Conservation (phyloP, 2,329 filamentous ascomycete species). For the Clarireedia homoeocarpa region DNA sequence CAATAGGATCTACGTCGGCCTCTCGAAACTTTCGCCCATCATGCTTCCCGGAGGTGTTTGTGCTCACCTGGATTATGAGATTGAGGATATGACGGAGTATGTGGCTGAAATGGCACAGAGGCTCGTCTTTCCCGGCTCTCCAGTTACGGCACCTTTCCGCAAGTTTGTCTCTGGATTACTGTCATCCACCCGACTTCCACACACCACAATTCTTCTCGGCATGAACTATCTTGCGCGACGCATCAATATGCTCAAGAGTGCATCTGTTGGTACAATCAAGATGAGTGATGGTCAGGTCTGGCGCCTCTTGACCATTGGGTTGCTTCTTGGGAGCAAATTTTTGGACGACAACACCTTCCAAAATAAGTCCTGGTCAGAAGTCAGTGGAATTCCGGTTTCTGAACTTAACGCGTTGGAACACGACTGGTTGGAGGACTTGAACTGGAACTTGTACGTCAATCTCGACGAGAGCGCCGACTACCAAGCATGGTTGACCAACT, state of each 20-base stretch:
- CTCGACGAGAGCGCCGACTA: slow-evolving; percentile 56
- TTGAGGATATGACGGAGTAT: slow-evolving; percentile 71
- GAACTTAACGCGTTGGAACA: slow-evolving; percentile 62
- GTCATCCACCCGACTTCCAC: slow-evolving; percentile 62
- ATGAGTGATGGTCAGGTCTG: slow-evolving; percentile 52
- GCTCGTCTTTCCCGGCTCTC: slow-evolving; percentile 54
- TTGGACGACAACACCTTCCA: slow-evolving; percentile 74
- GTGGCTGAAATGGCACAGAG: slow-evolving; percentile 64
- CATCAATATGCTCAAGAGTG: slow-evolving; percentile 48
- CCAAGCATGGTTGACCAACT: slow-evolving; percentile 55
- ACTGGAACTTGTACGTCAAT: slow-evolving; percentile 62
- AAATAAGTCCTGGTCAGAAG: slow-evolving; percentile 70
- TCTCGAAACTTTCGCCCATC: slow-evolving; percentile 19
- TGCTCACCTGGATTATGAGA: slow-evolving; percentile 68
- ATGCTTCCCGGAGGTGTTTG: slow-evolving; percentile 54
- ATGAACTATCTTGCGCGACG: slow-evolving; percentile 61
- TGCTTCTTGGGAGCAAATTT: slow-evolving; percentile 69
- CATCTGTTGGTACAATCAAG: slow-evolving; percentile 26
- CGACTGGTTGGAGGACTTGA: slow-evolving; percentile 60
- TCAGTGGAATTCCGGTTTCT: slow-evolving; percentile 61
- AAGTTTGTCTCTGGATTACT: slow-evolving; percentile 69
- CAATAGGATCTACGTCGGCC: slow-evolving; percentile 23
- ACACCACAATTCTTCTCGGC: slow-evolving; percentile 63
- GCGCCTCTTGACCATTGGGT: slow-evolving; percentile 59
- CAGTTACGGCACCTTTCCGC: slow-evolving; percentile 56